Evolutionary conservation across 1,139 yeast species (phyloP).

Genomic region (Magnusiomyces tetraspermus): DNA sequence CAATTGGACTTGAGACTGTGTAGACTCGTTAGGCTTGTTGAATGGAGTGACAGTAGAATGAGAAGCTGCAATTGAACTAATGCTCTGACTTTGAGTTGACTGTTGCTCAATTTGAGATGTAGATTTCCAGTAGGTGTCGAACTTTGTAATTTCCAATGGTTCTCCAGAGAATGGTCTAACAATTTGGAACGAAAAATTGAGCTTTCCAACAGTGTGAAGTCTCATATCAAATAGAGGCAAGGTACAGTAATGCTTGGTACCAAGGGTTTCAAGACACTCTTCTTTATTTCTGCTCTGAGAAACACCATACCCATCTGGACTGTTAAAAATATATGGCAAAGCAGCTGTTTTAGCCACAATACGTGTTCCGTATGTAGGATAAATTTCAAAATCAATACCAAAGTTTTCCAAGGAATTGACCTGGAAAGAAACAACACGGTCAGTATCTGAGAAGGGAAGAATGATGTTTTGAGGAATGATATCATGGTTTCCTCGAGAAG

Average conservation of each 20-base stretch:
- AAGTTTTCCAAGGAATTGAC: conserved; percentile 72
- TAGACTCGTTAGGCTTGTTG: background rate
- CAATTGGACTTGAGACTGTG: conserved; percentile 15
- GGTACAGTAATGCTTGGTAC: conserved; percentile 35
- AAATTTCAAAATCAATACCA: conserved; percentile 78
- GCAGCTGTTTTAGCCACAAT: conserved; percentile 84
- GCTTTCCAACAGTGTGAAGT: conserved; percentile 71
- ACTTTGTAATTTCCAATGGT: conserved; percentile 81
- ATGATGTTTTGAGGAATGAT: conserved; percentile 79
- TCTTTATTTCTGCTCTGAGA: conserved; percentile 16
- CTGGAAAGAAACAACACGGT: conserved; percentile 73
- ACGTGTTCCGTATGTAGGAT: conserved; percentile 93
- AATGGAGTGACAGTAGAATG: background rate
- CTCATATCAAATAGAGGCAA: conserved; percentile 78
- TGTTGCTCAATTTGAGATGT: conserved; percentile 41
- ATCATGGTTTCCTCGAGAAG: conserved; percentile 45
- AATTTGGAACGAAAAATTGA: conserved; percentile 68
- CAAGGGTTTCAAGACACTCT: conserved; percentile 19
- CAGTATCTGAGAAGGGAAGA: conserved; percentile 67
- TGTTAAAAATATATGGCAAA: conserved; percentile 44
- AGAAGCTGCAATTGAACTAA: background rate
- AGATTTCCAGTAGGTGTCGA: conserved; percentile 95
- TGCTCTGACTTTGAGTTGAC: background rate
- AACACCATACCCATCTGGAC: conserved; percentile 7
- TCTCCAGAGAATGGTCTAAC: conserved; percentile 84